These are phyloP conservation scores for Suzukiozyma palmioleophila DNA, from an alignment of 1,139 yeast species.

Conservation along the genomic window DNA sequence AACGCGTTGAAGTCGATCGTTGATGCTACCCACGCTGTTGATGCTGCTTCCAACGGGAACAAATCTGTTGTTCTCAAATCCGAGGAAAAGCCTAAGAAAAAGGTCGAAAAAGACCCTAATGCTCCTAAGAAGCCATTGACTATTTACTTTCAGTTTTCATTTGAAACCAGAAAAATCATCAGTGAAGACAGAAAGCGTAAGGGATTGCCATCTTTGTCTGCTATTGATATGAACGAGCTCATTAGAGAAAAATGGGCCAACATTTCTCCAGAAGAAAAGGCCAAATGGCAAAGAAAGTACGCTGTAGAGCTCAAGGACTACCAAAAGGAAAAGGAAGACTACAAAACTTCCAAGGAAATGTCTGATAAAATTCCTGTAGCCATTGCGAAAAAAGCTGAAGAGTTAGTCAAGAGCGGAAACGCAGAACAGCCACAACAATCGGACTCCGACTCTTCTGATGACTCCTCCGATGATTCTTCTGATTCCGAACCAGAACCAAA, in stretches of 20 bases:
- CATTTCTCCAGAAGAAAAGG: slow-evolving; percentile 62
- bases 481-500: slow-evolving; percentile 14
- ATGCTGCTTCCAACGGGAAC: slow-evolving; percentile 14
- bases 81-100: slow-evolving; percentile 29
- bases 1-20: slow-evolving; percentile 16
- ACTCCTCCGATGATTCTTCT: slow-evolving; percentile 8
- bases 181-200: slow-evolving; percentile 60
- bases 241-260: slow-evolving; percentile 77
- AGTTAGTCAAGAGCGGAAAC: slow-evolving; percentile 5
- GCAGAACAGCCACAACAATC: slow-evolving; percentile 4
- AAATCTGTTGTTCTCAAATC: slow-evolving; percentile 9
- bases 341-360: slow-evolving; percentile 30
- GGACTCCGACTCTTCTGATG: slow-evolving; percentile 2
- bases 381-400: slow-evolving; percentile 4
- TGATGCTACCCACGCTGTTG: slow-evolving; percentile 15
- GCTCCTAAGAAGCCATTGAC: slow-evolving; percentile 71
- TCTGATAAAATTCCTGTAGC: neutral
- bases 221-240: slow-evolving; percentile 73
- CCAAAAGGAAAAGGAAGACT: slow-evolving; percentile 60
- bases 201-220: slow-evolving; percentile 60
- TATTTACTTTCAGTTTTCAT: slow-evolving; percentile 74
- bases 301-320: slow-evolving; percentile 60
- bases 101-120: slow-evolving; percentile 52
- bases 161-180: slow-evolving; percentile 57
- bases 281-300: slow-evolving; percentile 73